Evolutionary conservation across 768 basidiomycete genomes (phyloP).

Genomic region (Suillus cothurnatus): DNA sequence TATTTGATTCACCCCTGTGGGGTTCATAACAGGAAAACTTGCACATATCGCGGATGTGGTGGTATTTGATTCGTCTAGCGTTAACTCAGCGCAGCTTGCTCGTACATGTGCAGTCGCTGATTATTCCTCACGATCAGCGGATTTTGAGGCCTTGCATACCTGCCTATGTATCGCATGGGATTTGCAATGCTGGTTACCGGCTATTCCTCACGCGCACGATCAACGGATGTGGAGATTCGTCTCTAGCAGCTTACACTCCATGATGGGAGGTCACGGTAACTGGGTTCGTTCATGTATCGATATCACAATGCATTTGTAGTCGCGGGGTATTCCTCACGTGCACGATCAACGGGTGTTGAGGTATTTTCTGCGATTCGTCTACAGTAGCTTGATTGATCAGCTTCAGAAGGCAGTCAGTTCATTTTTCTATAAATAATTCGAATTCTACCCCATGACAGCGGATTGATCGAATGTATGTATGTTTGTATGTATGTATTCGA

Average conservation of each 20-base stretch:
- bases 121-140: not conserved
- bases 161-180: not conserved
- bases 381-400: not conserved
- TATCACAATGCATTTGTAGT: not conserved
- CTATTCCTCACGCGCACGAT: not conserved
- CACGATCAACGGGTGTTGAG: not conserved
- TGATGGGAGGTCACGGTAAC: not conserved
- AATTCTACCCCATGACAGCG: not conserved
- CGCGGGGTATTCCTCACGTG: not conserved
- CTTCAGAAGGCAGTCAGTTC: not conserved
- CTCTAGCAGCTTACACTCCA: not conserved
- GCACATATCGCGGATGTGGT: not conserved
- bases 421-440: not conserved
- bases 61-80: not conserved
- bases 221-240: not conserved
- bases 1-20: not conserved
- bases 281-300: not conserved
- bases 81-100: not conserved
- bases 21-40: not conserved
- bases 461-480: not conserved
- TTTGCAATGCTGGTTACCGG: not conserved
- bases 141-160: not conserved
- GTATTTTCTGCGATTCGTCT: not conserved
- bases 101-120: not conserved
- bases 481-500: not conserved